phyloP scores from a whole-genome alignment of 2,329 filamentous ascomycete genomes.

The Penicillium sp. region DNA sequence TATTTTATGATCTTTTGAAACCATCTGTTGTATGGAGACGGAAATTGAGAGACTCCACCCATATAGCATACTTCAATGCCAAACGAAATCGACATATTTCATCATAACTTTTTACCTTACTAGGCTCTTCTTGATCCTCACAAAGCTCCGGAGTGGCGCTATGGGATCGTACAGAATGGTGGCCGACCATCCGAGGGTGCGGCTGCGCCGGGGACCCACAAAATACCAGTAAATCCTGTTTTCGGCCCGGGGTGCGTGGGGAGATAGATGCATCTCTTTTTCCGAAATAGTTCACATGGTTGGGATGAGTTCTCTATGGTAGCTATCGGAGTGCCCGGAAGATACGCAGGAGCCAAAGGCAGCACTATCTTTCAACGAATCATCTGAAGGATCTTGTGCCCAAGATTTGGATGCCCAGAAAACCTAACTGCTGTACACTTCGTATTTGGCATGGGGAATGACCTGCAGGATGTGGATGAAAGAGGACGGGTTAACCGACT shows the following conservation, averaged over 20 bases:
- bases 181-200: not conserved
- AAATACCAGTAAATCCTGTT: conserved; percentile 2
- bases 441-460: not conserved
- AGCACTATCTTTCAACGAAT: not conserved
- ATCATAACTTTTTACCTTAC: no score
- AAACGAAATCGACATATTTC: no score
- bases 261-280: not conserved
- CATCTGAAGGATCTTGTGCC: not conserved
- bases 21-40: no score
- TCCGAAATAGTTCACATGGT: not conserved
- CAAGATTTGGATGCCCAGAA: not conserved
- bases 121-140: no score
- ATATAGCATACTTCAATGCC: no score
- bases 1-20: not conserved
- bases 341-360: not conserved
- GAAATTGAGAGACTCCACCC: no score
- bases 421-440: not conserved
- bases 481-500: conserved; percentile 1
- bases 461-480: not conserved
- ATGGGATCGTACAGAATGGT: not conserved
- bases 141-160: not conserved
- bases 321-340: not conserved
- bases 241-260: not conserved
- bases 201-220: not conserved
- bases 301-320: not conserved